Evolutionary conservation across 2,329 filamentous ascomycete species (phyloP).

Genomic region (Colletotrichum sp.): DNA sequence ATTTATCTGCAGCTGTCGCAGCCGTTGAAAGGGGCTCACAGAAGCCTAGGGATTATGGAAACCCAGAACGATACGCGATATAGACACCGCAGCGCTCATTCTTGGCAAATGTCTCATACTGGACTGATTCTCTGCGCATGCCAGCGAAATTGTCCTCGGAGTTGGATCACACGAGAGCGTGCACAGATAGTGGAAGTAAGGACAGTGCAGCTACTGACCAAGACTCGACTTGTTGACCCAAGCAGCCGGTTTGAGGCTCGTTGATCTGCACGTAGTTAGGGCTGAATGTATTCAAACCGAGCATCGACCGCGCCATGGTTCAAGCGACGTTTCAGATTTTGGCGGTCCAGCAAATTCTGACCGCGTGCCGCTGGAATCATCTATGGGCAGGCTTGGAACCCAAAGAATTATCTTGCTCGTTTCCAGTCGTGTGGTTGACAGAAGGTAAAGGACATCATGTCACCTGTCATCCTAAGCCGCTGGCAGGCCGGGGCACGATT

Average conservation of each 20-base stretch:
- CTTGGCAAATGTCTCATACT: background rate
- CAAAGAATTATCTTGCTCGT: background rate
- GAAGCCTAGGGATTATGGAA: background rate
- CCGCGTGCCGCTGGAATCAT: background rate
- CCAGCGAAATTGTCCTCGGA: background rate
- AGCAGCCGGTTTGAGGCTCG: background rate
- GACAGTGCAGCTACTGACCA: background rate
- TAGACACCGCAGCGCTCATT: background rate
- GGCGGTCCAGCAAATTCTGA: background rate
- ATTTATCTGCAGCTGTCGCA: background rate
- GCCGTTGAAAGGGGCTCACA: background rate
- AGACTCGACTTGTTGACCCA: background rate
- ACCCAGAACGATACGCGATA: background rate
- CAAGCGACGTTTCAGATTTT: background rate
- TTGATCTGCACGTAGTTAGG: background rate
- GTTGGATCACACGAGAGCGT: background rate
- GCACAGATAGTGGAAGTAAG: background rate
- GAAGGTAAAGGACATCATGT: constrained; percentile 1
- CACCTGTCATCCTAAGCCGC: constrained; percentile 12
- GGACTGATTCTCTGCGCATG: background rate
- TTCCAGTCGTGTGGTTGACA: background rate
- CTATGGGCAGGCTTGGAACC: background rate
- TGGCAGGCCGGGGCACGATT: background rate
- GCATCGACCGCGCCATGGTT: background rate
- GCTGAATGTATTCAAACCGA: background rate